Evolutionary conservation across 225 moss, liverwort and hornwort species (phyloP).

Genomic region (Pseudoscleropodium purum): DNA sequence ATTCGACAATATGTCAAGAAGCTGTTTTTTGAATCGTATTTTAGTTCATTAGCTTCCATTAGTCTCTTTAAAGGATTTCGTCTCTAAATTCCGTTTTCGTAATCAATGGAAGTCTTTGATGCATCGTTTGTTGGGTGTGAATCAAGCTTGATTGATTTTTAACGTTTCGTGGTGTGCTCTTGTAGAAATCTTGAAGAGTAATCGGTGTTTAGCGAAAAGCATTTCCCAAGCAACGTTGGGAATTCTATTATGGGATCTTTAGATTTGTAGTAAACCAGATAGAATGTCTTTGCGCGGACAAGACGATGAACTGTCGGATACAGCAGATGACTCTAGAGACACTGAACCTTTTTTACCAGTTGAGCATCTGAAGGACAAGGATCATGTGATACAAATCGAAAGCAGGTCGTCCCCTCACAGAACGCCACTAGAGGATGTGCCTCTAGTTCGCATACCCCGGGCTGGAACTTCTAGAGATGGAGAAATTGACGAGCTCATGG

Average conservation of each 20-base stretch:
- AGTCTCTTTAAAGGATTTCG: neutral
- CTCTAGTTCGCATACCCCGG: constrained; percentile 45
- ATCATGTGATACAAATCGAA: constrained; percentile 3
- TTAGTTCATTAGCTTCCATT: neutral
- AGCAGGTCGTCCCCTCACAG: neutral
- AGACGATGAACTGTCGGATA: constrained; percentile 18
- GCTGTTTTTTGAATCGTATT: neutral
- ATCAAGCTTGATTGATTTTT: neutral
- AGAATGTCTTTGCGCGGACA: constrained; percentile 21
- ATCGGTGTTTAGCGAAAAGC: neutral
- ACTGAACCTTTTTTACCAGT: constrained; percentile 27
- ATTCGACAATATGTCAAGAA: neutral
- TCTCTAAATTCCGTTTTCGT: neutral
- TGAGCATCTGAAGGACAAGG: constrained; percentile 1
- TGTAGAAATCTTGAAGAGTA: neutral
- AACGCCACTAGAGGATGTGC: constrained; percentile 40
- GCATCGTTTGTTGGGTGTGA: neutral
- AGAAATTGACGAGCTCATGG: constrained; percentile 38
- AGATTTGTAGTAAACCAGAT: neutral
- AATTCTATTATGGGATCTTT: constrained; percentile 17
- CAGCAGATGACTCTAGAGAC: constrained; percentile 13
- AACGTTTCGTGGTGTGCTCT: neutral
- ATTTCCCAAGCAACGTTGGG: neutral
- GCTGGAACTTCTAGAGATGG: constrained; percentile 22
- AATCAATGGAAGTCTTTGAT: neutral